Conservation (phyloP, 1,284 basidiomycete genomes). For the Pisolithus thermaeus region DNA sequence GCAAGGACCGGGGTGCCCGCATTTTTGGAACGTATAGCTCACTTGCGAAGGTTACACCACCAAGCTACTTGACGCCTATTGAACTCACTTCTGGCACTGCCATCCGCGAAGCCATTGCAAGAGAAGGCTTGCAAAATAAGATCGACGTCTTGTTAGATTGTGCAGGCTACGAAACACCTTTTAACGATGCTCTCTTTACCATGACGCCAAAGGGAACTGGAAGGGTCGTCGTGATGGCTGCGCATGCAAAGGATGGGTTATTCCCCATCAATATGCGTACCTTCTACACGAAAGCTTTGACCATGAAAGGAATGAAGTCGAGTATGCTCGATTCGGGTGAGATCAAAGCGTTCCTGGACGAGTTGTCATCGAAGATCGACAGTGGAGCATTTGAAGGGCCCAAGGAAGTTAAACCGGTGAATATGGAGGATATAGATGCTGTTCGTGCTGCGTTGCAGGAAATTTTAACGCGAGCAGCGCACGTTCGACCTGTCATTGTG, state of each 20-base stretch:
- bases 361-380: conserved; percentile 27
- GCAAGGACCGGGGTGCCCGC: conserved; percentile 25
- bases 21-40: conserved; percentile 32
- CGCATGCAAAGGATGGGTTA: conserved; percentile 28
- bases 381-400: conserved; percentile 23
- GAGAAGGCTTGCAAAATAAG: conserved; percentile 24
- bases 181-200: conserved; percentile 29
- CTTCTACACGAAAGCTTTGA: conserved; percentile 28
- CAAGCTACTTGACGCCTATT: conserved; percentile 26
- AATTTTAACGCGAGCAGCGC: conserved; percentile 22
- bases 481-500: conserved; percentile 25
- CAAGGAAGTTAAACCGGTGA: conserved; percentile 16
- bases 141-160: conserved; percentile 31
- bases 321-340: conserved; percentile 18
- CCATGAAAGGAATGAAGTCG: conserved; percentile 29
- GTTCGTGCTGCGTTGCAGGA: conserved; percentile 21
- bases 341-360: conserved; percentile 27
- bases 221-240: conserved; percentile 31
- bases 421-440: conserved; percentile 14
- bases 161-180: conserved; percentile 28
- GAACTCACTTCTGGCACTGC: conserved; percentile 25
- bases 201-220: conserved; percentile 29
- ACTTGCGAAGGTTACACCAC: conserved; percentile 17
- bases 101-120: conserved; percentile 25
- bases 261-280: conserved; percentile 27